A percentile compares a stretch with the other conserved stretches of the same genome.
phyloP scores from a whole-genome alignment of 1,284 basidiomycete genomes.

The Afroboletus lepidellus region DNA sequence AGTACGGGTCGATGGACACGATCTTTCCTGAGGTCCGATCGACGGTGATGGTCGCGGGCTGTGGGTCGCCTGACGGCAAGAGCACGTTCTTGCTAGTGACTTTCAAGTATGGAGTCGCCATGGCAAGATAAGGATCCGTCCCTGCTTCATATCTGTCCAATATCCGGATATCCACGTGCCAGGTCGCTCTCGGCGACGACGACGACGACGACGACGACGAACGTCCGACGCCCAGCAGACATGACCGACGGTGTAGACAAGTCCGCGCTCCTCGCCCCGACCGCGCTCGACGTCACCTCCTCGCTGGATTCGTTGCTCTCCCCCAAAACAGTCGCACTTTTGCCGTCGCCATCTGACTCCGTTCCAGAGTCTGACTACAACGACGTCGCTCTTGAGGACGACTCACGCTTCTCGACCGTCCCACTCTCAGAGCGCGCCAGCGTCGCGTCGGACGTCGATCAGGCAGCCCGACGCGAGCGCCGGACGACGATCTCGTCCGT shows the following conservation, averaged over 20 bases:
- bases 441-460: constrained; percentile 16
- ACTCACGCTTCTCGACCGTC: constrained; percentile 54
- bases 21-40: constrained; percentile 68
- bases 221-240: constrained; percentile 2
- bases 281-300: constrained; percentile 16
- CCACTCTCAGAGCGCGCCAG: constrained; percentile 41
- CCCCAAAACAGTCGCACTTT: constrained; percentile 30
- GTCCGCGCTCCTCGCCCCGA: constrained; percentile 9
- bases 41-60: constrained; percentile 72
- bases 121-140: constrained; percentile 1
- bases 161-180: constrained; percentile 5
- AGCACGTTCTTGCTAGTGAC: constrained; percentile 58
- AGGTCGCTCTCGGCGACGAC: constrained; percentile 3
- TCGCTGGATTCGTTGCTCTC: constrained; percentile 44
- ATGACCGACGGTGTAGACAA: constrained; percentile 21
- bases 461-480: constrained; percentile 22
- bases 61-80: constrained; percentile 51
- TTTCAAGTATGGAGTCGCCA: constrained; percentile 24
- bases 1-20: constrained; percentile 44
- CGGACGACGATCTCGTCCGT: constrained; percentile 32
- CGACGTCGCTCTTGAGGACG: constrained; percentile 62
- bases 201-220: constrained; percentile 6
- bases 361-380: constrained; percentile 56
- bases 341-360: constrained; percentile 39
- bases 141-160: neutral